Base-by-base conservation (phyloP, 2,329 filamentous ascomycete species). In the Ophiocordyceps camponoti-rufipedis region DNA sequence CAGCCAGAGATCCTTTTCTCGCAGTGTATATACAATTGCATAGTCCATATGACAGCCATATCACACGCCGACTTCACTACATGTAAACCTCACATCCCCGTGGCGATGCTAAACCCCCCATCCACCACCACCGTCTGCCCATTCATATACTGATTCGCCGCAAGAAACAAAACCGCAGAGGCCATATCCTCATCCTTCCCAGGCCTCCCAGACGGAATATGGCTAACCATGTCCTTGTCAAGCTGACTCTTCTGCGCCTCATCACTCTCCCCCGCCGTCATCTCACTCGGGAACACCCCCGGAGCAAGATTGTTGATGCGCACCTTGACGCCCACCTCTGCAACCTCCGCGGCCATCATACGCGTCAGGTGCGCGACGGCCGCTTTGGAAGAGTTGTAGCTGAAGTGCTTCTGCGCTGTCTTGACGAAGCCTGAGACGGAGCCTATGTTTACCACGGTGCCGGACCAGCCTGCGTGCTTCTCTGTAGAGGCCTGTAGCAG, bases 251-350 rank as follows among this genome's bases (percentile, higher is more conserved):
- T 84, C 49, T 74, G 71, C 29, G 55, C 55, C n/a, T 65, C 62
- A 18, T 68, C 63, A 28, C 65, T 70, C 12, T 60, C 64, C 2
- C 58, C 59, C 2, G 74, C 71, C 32, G 77, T 80, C 80, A 84
- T 85, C 71, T 84, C 82, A 55, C 78, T 81, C 16, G 78, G 80
- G 53, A 74, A 74, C 31, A 82, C 70, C 28, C 82, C 82, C 0
- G 83, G 83, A 0, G 83, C 83, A 49, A 85, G 84, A 35, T 80
- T 76, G 55, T 87, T 72, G 35, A 82, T 71, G 52, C 86, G 83
- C 38, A 74, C 67, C 58, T 75, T 80, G 49, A 82, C 70, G 18
- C 71, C 68, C 42, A 73, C 67, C 48, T 63, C 63, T 0, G 74
- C 71, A 8, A 82, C 56, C 59, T 83, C 79, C 38, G 66, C 63